These are phyloP conservation scores for Phytopythium aichiense DNA, from an alignment of 352 stramenopile species.

Conservation along the genomic window DNA sequence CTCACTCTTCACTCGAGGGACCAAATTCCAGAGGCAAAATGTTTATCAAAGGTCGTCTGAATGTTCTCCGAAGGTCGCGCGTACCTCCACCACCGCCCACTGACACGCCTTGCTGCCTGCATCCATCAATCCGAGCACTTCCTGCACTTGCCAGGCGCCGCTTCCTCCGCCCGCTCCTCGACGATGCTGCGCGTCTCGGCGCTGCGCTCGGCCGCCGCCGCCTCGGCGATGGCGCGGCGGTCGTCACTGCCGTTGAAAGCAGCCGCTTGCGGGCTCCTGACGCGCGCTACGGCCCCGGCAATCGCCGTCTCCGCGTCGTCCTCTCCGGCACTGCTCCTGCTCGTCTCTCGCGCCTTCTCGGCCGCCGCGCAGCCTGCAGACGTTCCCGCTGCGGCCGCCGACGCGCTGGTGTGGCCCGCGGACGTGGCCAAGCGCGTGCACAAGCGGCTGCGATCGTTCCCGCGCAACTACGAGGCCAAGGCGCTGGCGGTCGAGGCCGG, in stretches of 20 bases:
- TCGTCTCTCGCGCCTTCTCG: not conserved
- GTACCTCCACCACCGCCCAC: not conserved
- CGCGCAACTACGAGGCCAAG: slow-evolving; percentile 67
- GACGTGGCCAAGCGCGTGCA: slow-evolving; percentile 38
- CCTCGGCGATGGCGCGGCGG: not conserved
- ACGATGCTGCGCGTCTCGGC: slow-evolving; percentile 4
- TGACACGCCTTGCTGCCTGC: not conserved
- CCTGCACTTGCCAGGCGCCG: not conserved
- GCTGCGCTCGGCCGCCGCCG: slow-evolving; percentile 2
- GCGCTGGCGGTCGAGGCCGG: slow-evolving; percentile 61
- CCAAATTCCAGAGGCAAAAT: not conserved
- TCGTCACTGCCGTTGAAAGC: not conserved
- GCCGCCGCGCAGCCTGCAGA: not conserved
- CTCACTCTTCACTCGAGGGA: too few species aligned
- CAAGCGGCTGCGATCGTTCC: slow-evolving; percentile 48
- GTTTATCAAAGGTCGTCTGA: not conserved
- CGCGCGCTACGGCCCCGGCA: not conserved
- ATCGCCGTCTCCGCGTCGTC: not conserved
- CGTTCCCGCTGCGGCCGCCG: not conserved
- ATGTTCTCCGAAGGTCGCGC: not conserved
- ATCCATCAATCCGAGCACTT: not conserved
- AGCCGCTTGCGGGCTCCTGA: not conserved
- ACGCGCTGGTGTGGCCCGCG: slow-evolving; percentile 22
- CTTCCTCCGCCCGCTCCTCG: not conserved
- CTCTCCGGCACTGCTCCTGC: too few species aligned